A percentile compares a stretch with the other conserved stretches of the same genome.
These are phyloP conservation scores for Pseudopithomyces chartarum DNA, from an alignment of 2,329 filamentous ascomycete genomes.

Conservation along the genomic window DNA sequence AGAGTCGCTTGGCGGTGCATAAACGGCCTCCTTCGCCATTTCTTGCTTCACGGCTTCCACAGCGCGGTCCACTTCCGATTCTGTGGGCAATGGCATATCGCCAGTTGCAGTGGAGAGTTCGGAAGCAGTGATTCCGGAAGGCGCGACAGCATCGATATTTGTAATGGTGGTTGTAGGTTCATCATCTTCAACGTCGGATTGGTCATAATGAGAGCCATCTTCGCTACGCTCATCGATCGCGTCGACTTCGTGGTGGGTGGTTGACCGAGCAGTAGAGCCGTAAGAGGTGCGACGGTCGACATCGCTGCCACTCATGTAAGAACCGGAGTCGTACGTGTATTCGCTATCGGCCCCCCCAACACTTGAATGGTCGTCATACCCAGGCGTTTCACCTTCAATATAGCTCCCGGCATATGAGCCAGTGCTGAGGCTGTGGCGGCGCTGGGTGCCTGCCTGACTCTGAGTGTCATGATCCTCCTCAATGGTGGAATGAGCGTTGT, in stretches of 20 bases:
- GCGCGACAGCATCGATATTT: slow-evolving; percentile 10
- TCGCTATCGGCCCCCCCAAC: slow-evolving; percentile 50
- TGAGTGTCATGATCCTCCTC: slow-evolving; percentile 34
- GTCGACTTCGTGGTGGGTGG: slow-evolving; percentile 32
- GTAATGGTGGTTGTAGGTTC: slow-evolving; percentile 30
- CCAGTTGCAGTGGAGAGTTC: slow-evolving; percentile 28
- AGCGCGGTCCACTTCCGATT: slow-evolving; percentile 37
- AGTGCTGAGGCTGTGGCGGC: slow-evolving; percentile 43
- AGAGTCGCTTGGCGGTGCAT: slow-evolving; percentile 38
- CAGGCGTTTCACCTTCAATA: slow-evolving; percentile 41
- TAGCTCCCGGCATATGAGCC: slow-evolving; percentile 42
- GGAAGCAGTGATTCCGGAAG: slow-evolving; percentile 27
- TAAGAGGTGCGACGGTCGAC: slow-evolving; percentile 52
- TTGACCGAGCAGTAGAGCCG: slow-evolving; percentile 45
- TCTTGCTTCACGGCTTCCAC: slow-evolving; percentile 37
- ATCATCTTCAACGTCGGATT: slow-evolving; percentile 39
- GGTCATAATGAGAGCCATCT: slow-evolving; percentile 16
- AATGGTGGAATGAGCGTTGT: slow-evolving; percentile 26
- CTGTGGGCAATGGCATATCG: slow-evolving; percentile 30
- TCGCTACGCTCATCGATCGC: slow-evolving; percentile 38
- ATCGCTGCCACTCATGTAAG: slow-evolving; percentile 55
- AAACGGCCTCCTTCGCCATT: slow-evolving; percentile 29
- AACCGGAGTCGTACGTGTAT: slow-evolving; percentile 54
- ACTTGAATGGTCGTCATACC: slow-evolving; percentile 45
- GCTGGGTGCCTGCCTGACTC: slow-evolving; percentile 48